Evolutionary conservation across 1,284 basidiomycete species (phyloP).

Genomic region (Tilletia caries): DNA sequence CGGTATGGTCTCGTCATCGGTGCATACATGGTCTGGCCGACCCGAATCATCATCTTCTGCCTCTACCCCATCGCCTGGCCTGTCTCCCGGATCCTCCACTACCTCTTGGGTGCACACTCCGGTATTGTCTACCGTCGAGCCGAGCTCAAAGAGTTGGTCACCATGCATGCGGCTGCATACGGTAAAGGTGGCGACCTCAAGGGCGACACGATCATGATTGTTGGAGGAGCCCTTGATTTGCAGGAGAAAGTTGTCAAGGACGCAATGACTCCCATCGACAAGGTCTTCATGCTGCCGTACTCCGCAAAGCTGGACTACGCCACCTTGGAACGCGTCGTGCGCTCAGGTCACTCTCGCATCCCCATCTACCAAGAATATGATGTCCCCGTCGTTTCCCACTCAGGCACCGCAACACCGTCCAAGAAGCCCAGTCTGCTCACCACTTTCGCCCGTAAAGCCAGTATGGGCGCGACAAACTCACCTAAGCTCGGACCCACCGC

Average conservation of each 20-base stretch:
- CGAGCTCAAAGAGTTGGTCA: conserved; percentile 72
- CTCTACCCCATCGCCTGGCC: conserved; percentile 54
- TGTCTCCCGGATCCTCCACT: conserved; percentile 52
- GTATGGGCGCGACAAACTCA: neutral
- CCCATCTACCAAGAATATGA: conserved; percentile 59
- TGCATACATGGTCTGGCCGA: conserved; percentile 50
- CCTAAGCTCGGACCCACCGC: neutral
- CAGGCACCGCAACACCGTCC: conserved; percentile 29
- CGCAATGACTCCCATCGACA: conserved; percentile 73
- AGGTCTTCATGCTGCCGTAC: conserved; percentile 72
- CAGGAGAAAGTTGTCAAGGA: conserved; percentile 68
- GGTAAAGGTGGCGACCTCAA: conserved; percentile 66
- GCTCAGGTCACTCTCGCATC: conserved; percentile 70
- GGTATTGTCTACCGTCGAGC: conserved; percentile 51
- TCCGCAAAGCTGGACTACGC: conserved; percentile 75
- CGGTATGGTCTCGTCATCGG: conserved; percentile 53
- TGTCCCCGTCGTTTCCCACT: conserved; percentile 22
- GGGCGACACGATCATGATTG: conserved; percentile 70
- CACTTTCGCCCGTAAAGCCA: neutral
- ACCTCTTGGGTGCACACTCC: conserved; percentile 51
- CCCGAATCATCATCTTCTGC: conserved; percentile 46
- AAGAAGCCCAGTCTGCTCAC: conserved; percentile 21
- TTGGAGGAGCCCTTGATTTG: conserved; percentile 70
- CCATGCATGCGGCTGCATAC: conserved; percentile 65
- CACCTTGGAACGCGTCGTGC: conserved; percentile 69